Percentiles rank a stretch among this genome's conserved stretches.
Conservation (phyloP, 768 basidiomycete species). For the Leccinum pellstonianum region DNA sequence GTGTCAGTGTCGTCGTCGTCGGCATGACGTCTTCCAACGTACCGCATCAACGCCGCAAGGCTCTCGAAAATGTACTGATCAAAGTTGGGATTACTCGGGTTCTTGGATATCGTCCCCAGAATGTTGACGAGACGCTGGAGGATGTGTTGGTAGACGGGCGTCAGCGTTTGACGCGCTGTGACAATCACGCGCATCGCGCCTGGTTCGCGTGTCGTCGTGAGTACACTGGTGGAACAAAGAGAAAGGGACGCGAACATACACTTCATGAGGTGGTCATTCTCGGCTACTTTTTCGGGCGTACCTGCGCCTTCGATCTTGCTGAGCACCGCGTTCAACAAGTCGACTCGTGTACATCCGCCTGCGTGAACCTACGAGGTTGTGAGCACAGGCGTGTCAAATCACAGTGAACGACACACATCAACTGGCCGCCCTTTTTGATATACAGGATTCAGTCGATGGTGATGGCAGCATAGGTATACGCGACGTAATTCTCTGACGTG, state of each 20-base stretch:
- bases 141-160: conserved; percentile 60
- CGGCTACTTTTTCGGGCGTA: conserved; percentile 89
- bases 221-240: not conserved
- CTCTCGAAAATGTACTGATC: conserved; percentile 98
- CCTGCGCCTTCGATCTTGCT: conserved; percentile 73
- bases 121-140: conserved; percentile 78
- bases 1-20: not conserved
- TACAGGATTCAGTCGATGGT: conserved; percentile 95
- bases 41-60: conserved; percentile 92
- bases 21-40: conserved; percentile 6
- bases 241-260: conserved; percentile 48
- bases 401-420: conserved; percentile 54
- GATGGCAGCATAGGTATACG: conserved; percentile 95
- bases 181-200: conserved; percentile 93
- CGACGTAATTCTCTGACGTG: conserved; percentile 81
- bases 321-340: conserved; percentile 70
- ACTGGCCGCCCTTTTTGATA: conserved; percentile 75
- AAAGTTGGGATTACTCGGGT: conserved; percentile 96
- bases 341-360: conserved; percentile 81
- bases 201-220: conserved; percentile 31
- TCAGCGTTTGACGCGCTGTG: conserved; percentile 78
- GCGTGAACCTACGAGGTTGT: conserved; percentile 62
- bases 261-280: conserved; percentile 98
- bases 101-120: conserved; percentile 85
- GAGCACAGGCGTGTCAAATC: not conserved